A percentile compares a stretch with the other conserved stretches of the same genome.
Evolutionary conservation across 805 yeast species (phyloP).

Genomic region (Yarrowia hollandica): DNA sequence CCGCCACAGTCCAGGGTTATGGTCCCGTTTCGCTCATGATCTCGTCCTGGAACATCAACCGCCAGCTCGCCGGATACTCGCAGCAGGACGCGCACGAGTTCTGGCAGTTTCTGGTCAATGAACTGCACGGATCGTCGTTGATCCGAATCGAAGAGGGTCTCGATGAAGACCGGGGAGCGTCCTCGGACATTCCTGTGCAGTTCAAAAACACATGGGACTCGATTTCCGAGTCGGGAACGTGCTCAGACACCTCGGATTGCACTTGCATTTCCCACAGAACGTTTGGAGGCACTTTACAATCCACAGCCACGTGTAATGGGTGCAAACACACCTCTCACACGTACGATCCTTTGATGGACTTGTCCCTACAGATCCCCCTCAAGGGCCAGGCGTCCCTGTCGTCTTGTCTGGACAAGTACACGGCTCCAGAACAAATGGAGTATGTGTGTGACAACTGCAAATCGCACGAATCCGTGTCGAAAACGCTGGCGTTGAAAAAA

Average conservation of each 20-base stretch:
- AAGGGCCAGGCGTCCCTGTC: slow-evolving; percentile 44
- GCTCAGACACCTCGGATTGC: slow-evolving; percentile 47
- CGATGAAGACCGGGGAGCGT: not conserved
- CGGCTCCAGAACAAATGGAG: slow-evolving; percentile 74
- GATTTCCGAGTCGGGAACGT: not conserved
- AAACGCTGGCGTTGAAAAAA: slow-evolving; percentile 65
- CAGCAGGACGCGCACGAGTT: slow-evolving; percentile 99
- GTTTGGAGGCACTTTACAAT: slow-evolving; percentile 80
- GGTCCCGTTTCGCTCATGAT: slow-evolving; percentile 79
- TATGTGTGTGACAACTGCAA: slow-evolving; percentile 70
- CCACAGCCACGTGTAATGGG: slow-evolving; percentile 70
- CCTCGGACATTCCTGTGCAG: slow-evolving; percentile 23
- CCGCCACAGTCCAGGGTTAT: slow-evolving; percentile 60
- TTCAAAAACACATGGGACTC: slow-evolving; percentile 26
- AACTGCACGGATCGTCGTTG: slow-evolving; percentile 54
- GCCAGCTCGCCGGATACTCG: slow-evolving; percentile 87
- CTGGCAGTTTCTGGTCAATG: slow-evolving; percentile 87
- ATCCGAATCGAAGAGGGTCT: not conserved
- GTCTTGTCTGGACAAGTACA: slow-evolving; percentile 74
- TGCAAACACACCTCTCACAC: slow-evolving; percentile 69
- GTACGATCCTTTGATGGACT: slow-evolving; percentile 85
- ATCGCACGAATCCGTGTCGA: slow-evolving; percentile 62
- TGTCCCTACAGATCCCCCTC: slow-evolving; percentile 67
- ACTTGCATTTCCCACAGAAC: slow-evolving; percentile 78
- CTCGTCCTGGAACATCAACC: slow-evolving; percentile 81